phyloP scores from a whole-genome alignment of 192 early-diverging fungal genomes.

The Coemansia asiatica region DNA sequence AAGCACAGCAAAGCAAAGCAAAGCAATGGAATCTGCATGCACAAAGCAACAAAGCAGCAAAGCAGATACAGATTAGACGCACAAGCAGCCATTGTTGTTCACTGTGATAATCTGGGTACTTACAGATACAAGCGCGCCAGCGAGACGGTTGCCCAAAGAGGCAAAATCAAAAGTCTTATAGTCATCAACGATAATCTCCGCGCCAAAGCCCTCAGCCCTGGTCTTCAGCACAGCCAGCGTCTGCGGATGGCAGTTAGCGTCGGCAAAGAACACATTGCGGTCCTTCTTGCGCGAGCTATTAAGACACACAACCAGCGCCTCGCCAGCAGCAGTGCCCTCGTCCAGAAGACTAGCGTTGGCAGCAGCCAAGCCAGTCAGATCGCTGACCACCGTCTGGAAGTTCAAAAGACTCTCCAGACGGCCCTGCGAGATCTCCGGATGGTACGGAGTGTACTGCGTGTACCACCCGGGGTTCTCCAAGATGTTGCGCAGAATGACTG shows the following conservation, averaged over 20 bases:
- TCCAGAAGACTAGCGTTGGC: constrained; percentile 98
- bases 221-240: constrained; percentile 91
- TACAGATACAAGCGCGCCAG: constrained; percentile 86
- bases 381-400: constrained; percentile 95
- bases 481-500: constrained; percentile 94
- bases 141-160: constrained; percentile 71
- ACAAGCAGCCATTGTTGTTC: background rate
- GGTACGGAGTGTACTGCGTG: constrained; percentile 99
- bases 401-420: constrained; percentile 96
- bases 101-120: too few species aligned
- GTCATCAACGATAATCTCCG: constrained; percentile 85
- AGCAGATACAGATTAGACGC: background rate
- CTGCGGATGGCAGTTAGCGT: constrained; percentile 91
- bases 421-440: constrained; percentile 99
- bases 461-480: constrained; percentile 99
- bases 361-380: constrained; percentile 93
- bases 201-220: constrained; percentile 93
- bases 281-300: constrained; percentile 69
- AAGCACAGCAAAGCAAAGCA: constrained; percentile 2
- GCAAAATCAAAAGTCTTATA: constrained; percentile 78
- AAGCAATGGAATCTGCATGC: background rate
- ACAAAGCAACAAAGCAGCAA: background rate
- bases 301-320: constrained; percentile 93
- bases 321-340: constrained; percentile 97
- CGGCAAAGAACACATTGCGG: constrained; percentile 89